Conservation (phyloP, 495 filamentous ascomycete species). For the Cercophora newfieldiana region DNA sequence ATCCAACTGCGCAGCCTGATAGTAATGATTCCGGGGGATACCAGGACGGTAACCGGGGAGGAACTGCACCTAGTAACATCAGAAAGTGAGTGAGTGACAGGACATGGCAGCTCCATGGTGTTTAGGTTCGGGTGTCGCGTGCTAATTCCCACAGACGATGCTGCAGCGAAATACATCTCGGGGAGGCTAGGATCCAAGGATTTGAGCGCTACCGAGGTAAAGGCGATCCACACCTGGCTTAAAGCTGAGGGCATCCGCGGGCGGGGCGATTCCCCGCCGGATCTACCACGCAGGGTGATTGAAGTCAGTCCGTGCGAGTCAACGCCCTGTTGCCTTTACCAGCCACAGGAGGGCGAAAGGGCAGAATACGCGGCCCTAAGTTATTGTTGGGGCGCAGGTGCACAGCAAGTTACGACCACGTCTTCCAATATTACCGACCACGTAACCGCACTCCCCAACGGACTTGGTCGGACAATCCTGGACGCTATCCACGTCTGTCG, state of each 20-base stretch:
- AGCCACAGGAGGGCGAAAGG: background rate
- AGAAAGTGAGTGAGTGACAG: too few species aligned
- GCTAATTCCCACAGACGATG: conserved; percentile 2
- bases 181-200: background rate
- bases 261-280: background rate
- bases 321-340: background rate
- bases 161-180: background rate
- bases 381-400: background rate
- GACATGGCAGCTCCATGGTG: too few species aligned
- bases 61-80: too few species aligned
- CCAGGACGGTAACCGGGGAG: too few species aligned
- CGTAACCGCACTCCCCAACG: background rate
- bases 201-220: background rate
- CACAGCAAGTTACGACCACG: background rate
- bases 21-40: background rate
- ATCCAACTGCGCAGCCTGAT: background rate
- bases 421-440: background rate
- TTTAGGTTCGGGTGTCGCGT: too few species aligned
- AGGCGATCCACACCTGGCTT: background rate
- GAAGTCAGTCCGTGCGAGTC: background rate
- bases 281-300: background rate
- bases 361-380: conserved; percentile 1
- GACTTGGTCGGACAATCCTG: background rate
- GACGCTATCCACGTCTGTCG: background rate
- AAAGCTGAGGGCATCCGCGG: background rate